Percentiles rank a stretch among this genome's conserved stretches.
Conservation (phyloP, 2,329 filamentous ascomycete genomes). For the Plenodomus tracheiphilus region DNA sequence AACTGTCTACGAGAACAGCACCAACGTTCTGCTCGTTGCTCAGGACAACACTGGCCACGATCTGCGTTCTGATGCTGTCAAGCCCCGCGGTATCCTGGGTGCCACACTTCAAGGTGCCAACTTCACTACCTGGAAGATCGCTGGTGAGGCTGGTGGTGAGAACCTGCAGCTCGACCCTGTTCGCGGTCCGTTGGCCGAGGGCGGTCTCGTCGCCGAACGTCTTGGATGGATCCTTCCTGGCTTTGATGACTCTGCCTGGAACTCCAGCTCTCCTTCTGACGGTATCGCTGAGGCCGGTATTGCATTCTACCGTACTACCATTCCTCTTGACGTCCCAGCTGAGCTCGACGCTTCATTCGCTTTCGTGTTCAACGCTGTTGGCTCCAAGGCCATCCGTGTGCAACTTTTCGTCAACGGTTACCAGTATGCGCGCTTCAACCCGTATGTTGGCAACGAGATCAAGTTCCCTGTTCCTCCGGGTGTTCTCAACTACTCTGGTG, state of each 20-base stretch:
- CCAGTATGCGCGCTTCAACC: constrained; percentile 64
- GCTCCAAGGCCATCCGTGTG: constrained; percentile 52
- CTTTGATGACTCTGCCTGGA: constrained; percentile 56
- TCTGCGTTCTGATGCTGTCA: constrained; percentile 52
- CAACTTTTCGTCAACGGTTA: constrained; percentile 68
- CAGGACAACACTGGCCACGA: constrained; percentile 66
- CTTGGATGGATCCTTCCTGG: constrained; percentile 63
- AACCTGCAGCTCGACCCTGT: constrained; percentile 56
- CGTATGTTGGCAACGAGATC: constrained; percentile 64
- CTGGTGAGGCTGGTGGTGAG: constrained; percentile 60
- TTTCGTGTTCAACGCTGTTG: constrained; percentile 55
- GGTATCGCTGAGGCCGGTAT: constrained; percentile 57
- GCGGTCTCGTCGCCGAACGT: constrained; percentile 61
- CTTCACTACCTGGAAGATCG: constrained; percentile 62
- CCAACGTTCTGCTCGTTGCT: constrained; percentile 58
- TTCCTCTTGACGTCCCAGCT: constrained; percentile 55
- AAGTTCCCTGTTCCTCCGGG: constrained; percentile 64
- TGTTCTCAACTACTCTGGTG: constrained; percentile 60
- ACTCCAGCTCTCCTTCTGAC: constrained; percentile 39
- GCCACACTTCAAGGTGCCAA: constrained; percentile 52
- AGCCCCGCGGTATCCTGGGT: constrained; percentile 57
- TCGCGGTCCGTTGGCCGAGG: constrained; percentile 61
- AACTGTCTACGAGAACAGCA: constrained; percentile 45
- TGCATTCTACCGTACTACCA: constrained; percentile 58
- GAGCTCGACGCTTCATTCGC: constrained; percentile 61